A percentile compares a stretch with the other conserved stretches of the same genome.
Conservation (phyloP, 768 basidiomycete genomes). For the Coprinopsis strossmayeri region DNA sequence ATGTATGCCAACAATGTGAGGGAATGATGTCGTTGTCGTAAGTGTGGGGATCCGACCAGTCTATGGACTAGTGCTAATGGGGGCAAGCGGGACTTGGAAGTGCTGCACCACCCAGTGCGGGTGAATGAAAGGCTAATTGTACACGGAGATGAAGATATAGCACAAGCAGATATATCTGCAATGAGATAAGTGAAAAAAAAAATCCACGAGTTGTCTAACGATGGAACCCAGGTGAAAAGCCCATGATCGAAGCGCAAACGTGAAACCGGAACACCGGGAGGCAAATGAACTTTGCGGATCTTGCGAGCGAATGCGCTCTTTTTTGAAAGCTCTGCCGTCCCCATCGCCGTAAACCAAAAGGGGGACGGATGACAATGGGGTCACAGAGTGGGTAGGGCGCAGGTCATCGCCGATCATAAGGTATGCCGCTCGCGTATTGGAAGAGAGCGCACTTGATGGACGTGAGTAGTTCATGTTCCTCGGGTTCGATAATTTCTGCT, state of each 20-base stretch:
- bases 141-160: neutral
- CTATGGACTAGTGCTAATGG: too few relatives aligned
- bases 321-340: neutral
- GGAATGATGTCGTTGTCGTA: too few relatives aligned
- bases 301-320: neutral
- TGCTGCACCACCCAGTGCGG: too few relatives aligned
- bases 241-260: neutral
- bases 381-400: neutral
- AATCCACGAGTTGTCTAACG: neutral
- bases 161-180: neutral
- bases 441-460: constrained; percentile 50
- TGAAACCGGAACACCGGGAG: neutral
- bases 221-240: neutral
- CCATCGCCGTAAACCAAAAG: neutral
- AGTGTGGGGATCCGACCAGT: too few relatives aligned
- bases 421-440: constrained; percentile 29
- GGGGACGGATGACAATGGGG: neutral
- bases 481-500: constrained; percentile 20
- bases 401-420: constrained; percentile 13
- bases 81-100: too few relatives aligned
- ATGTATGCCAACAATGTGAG: too few relatives aligned
- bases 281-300: neutral
- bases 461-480: constrained; percentile 34
- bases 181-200: neutral
- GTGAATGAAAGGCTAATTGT: too few relatives aligned